Evolutionary conservation across 441 rosid genomes (phyloP), one percentile per base, ranked within the genome.

Genomic region (Hypseocharis bilobata): DNA sequence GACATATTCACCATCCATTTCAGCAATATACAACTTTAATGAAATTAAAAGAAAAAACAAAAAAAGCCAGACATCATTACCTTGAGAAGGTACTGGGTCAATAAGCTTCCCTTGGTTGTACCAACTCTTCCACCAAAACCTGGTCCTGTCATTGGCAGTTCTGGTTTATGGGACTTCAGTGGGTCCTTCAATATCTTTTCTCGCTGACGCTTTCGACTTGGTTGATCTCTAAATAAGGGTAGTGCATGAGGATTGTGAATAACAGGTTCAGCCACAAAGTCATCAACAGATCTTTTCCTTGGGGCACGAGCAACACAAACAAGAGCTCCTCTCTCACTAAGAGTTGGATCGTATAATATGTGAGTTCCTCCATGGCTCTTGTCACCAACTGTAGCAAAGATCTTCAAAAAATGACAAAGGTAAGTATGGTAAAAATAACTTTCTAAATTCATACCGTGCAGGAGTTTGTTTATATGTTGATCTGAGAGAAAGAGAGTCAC

Each of bases 41-140:
- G 30, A 8, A 34, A 23, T n/a, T n/a, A 25, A 22, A 6, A 59
- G 55, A 13, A 62, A 45, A 30, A 28, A n/a, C n/a, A 40, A 42
- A 51, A 36, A 55, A 23, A 10, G 38, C 11, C 3, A 3, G 40
- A 4, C 26, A 49, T 36, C 45, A 42, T 71, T 76, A 88, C 96
- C 97, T 91, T 93, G 25, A 93, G 87, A 67, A 93, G 97, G 79
- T 91, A 93, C 63, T 93, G 98, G 36, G 97, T 93, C 78, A 93
- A 74, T 67, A 93, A 77, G 82, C 98, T 80, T 76, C 98, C 95
- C 73, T 87, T 86, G 72, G 83, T 93, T 57, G 84, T 45, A 62
- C 98, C 98, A 64, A 91, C 83, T 83, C 98, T 88, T 72, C 97
- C 98, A 58, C 98, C 98, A 71, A 75, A 74, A 49, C 98, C 98